These are phyloP conservation scores for Kwoniella shivajii DNA, from an alignment of 1,284 basidiomycete genomes.

Conservation along the genomic window DNA sequence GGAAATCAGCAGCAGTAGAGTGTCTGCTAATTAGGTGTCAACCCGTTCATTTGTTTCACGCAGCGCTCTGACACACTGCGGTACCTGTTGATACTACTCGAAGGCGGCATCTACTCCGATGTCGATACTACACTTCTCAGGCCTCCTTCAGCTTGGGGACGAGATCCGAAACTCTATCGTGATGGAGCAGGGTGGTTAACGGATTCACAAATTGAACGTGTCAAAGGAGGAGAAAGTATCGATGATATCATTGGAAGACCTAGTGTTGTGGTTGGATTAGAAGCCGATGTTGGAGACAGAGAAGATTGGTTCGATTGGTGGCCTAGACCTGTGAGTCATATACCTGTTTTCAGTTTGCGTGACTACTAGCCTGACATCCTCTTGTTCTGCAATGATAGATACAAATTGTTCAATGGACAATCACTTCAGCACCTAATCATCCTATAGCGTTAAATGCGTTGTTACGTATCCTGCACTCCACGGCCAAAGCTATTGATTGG, in stretches of 20 bases:
- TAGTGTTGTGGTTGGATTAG: slow-evolving; percentile 52
- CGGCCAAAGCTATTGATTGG: slow-evolving; percentile 44
- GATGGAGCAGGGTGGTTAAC: slow-evolving; percentile 47
- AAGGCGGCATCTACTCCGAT: slow-evolving; percentile 54
- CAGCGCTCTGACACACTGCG: slow-evolving; percentile 33
- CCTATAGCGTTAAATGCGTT: slow-evolving; percentile 47
- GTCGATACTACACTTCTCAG: slow-evolving; percentile 51
- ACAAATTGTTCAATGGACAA: slow-evolving; percentile 56
- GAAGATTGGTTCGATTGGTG: slow-evolving; percentile 55
- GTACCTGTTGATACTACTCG: slow-evolving; percentile 50
- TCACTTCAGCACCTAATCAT: slow-evolving; percentile 47
- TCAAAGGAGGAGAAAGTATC: slow-evolving; percentile 26
- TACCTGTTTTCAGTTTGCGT: neutral
- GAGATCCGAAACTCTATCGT: slow-evolving; percentile 31
- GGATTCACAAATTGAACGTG: slow-evolving; percentile 16
- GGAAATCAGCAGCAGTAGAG: too few relatives aligned
- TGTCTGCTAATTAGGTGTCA: neutral
- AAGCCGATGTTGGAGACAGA: slow-evolving; percentile 53
- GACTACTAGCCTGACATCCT: neutral
- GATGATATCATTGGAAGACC: slow-evolving; percentile 38
- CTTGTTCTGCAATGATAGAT: slow-evolving; percentile 27
- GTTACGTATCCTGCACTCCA: slow-evolving; percentile 44
- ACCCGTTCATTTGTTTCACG: neutral
- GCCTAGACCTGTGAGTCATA: slow-evolving; percentile 49
- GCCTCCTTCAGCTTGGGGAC: slow-evolving; percentile 45